Evolutionary conservation across 495 filamentous ascomycete species (phyloP).

Genomic region (Physcia stellaris): DNA sequence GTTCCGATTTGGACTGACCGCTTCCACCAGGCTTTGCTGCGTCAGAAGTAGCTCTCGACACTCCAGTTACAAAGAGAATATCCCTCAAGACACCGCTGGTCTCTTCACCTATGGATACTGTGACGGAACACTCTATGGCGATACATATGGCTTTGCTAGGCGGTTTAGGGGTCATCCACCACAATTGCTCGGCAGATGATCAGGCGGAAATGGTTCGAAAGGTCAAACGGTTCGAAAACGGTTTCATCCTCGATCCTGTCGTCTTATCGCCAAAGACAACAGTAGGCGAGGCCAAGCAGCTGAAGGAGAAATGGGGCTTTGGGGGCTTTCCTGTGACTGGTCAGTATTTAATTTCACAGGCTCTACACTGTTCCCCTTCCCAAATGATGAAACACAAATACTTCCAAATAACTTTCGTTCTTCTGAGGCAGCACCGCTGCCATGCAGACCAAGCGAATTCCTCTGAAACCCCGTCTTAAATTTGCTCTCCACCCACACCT

Average conservation of each 20-base stretch:
- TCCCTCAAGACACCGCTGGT: constrained; percentile 86
- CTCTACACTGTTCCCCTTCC: constrained; percentile 7
- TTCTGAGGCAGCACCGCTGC: constrained; percentile 82
- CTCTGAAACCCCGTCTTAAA: constrained; percentile 13
- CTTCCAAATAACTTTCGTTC: constrained; percentile 99
- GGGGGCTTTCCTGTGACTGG: constrained; percentile 98
- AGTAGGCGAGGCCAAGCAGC: constrained; percentile 75
- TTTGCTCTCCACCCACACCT: constrained; percentile 15
- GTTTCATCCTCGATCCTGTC: constrained; percentile 94
- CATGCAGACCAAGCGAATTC: constrained; percentile 51
- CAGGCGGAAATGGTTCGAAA: constrained; percentile 99
- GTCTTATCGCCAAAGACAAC: constrained; percentile 80
- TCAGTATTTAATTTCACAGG: constrained; percentile 35
- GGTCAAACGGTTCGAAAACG: constrained; percentile 98
- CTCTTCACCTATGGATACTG: constrained; percentile 98
- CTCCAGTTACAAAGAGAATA: constrained; percentile 86
- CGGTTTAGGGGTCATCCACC: constrained; percentile 93
- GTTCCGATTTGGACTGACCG: constrained; percentile 38
- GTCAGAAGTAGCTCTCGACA: constrained; percentile 76
- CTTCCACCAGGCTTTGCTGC: constrained; percentile 62
- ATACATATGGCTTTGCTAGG: constrained; percentile 97
- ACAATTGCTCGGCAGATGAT: constrained; percentile 90
- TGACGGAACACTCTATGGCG: constrained; percentile 98
- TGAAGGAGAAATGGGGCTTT: constrained; percentile 98
- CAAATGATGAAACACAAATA: constrained; percentile 54